Percentiles rank a stretch among this genome's conserved stretches.
Evolutionary conservation across 2,329 filamentous ascomycete species (phyloP).

Genomic region (Alternaria brassicae): DNA sequence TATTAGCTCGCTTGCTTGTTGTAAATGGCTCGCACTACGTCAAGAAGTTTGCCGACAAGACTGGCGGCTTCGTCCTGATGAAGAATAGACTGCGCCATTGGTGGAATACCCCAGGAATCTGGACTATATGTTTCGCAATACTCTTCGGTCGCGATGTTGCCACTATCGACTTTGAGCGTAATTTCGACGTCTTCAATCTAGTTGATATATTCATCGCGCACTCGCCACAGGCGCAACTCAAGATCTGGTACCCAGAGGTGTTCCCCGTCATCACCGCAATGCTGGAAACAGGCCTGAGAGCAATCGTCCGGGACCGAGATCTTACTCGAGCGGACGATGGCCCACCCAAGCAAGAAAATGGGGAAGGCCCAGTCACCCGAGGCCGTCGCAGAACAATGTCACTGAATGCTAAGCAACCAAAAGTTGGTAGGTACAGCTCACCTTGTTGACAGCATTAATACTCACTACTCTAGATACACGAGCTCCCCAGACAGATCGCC

Average conservation of each 20-base stretch:
- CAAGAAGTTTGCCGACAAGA: conserved; percentile 84
- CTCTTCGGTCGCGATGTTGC: conserved; percentile 85
- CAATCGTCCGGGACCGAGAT: conserved; percentile 47
- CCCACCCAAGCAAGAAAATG: conserved; percentile 24
- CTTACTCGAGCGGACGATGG: conserved; percentile 27
- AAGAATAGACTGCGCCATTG: conserved; percentile 80
- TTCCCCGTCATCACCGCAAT: conserved; percentile 82
- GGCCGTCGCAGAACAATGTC: conserved; percentile 70
- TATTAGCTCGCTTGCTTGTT: conserved; percentile 83
- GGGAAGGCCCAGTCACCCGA: conserved; percentile 39
- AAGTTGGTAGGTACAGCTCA: conserved; percentile 33
- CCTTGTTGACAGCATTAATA: background rate
- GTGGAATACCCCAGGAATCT: conserved; percentile 86
- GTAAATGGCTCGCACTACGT: conserved; percentile 82
- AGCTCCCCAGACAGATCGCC: conserved; percentile 44
- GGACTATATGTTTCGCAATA: conserved; percentile 88
- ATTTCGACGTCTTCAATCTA: conserved; percentile 77
- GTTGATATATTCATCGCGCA: conserved; percentile 70
- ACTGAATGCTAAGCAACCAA: conserved; percentile 63
- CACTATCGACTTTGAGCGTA: conserved; percentile 73
- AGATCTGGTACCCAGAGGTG: conserved; percentile 79
- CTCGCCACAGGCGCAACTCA: conserved; percentile 53
- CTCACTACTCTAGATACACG: conserved; percentile 40
- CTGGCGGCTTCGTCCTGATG: conserved; percentile 87
- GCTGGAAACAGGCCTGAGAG: conserved; percentile 82